Evolutionary conservation across 2,329 filamentous ascomycete genomes (phyloP).

Genomic region (Verticillium dahliae): DNA sequence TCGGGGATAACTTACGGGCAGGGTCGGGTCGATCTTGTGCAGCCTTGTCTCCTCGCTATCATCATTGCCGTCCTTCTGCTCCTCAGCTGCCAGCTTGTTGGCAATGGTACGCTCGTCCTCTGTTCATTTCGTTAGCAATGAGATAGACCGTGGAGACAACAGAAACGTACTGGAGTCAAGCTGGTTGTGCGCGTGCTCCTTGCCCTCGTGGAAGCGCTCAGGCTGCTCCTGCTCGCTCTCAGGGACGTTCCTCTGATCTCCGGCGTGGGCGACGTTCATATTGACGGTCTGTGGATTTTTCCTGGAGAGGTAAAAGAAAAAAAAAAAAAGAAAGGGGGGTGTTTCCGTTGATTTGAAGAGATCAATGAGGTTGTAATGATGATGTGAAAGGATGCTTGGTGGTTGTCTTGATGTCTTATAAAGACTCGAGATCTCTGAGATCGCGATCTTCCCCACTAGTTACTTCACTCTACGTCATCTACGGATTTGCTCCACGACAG

Average conservation of each 20-base stretch:
- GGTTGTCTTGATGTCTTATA: background rate
- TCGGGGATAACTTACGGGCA: conserved; percentile 37
- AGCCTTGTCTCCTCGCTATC: conserved; percentile 34
- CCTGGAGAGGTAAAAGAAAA: background rate
- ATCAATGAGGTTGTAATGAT: background rate
- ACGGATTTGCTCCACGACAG: background rate
- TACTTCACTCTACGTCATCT: background rate
- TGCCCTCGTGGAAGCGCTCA: conserved; percentile 65
- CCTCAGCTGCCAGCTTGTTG: conserved; percentile 62
- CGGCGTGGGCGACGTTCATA: conserved; percentile 45
- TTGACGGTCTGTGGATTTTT: conserved; percentile 3
- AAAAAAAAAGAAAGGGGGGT: background rate
- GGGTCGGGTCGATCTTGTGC: conserved; percentile 54
- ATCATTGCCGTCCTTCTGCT: conserved; percentile 15
- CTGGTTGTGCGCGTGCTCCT: conserved; percentile 59
- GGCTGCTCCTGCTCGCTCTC: conserved; percentile 42
- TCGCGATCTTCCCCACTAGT: background rate
- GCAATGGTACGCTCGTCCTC: conserved; percentile 67
- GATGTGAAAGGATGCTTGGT: background rate
- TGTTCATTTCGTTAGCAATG: conserved; percentile 20
- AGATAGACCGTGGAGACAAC: background rate
- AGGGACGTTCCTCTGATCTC: conserved; percentile 65
- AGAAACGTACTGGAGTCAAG: conserved; percentile 62
- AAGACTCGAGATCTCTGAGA: background rate
- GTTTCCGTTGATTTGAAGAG: background rate